A percentile compares a stretch with the other conserved stretches of the same genome.
Evolutionary conservation across 116 monocot species (phyloP).

Genomic region (Cymodocea nodosa): DNA sequence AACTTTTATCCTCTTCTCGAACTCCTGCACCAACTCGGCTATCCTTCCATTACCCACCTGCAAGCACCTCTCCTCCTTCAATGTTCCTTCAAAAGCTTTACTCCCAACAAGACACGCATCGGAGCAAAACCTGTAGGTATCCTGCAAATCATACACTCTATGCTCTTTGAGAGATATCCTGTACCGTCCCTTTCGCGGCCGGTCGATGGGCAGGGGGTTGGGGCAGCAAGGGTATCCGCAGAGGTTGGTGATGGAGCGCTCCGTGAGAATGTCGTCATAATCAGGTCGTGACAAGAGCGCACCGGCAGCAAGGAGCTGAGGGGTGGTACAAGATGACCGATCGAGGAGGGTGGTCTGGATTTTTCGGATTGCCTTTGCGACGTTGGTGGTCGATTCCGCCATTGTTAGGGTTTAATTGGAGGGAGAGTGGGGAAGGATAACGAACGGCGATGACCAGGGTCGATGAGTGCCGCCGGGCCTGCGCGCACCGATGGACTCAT

Average conservation of each 20-base stretch:
- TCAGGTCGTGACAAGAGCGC: conserved; percentile 55
- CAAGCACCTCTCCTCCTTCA: conserved; percentile 19
- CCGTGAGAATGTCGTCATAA: conserved; percentile 70
- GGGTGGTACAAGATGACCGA: conserved; percentile 16
- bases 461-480: no score
- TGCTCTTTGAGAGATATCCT: conserved; percentile 71
- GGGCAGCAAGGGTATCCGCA: conserved; percentile 74
- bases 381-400: neutral
- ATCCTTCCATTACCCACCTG: conserved; percentile 12
- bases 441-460: no score
- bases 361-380: conserved; percentile 23
- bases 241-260: conserved; percentile 52
- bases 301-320: conserved; percentile 43
- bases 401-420: conserved; percentile 2
- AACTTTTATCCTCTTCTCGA: conserved; percentile 13
- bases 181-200: conserved; percentile 28
- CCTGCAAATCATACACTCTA: conserved; percentile 79
- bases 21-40: conserved; percentile 25
- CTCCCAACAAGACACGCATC: conserved; percentile 47
- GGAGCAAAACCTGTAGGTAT: conserved; percentile 63
- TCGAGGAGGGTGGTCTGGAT: conserved; percentile 58
- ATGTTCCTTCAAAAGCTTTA: conserved; percentile 23
- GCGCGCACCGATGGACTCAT: no score
- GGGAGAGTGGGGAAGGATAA: no score
- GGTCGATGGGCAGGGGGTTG: conserved; percentile 22